phyloP scores from a whole-genome alignment of 768 basidiomycete species.

The Cyclocybe cylindracea region DNA sequence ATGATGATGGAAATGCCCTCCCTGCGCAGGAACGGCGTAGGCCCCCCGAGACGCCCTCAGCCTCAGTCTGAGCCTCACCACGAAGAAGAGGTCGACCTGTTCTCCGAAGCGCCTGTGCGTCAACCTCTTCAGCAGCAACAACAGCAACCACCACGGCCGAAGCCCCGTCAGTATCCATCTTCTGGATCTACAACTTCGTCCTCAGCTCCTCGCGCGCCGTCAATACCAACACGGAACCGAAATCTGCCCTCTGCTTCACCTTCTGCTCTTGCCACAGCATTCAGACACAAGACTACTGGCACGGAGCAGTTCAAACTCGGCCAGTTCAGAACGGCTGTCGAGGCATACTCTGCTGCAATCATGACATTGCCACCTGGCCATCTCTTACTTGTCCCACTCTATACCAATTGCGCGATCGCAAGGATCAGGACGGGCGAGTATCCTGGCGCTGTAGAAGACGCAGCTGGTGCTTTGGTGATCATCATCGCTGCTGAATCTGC shows the following conservation, averaged over 20 bases:
- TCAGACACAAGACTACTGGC: slow-evolving; percentile 64
- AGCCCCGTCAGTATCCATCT: slow-evolving; percentile 20
- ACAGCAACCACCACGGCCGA: neutral
- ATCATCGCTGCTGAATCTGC: slow-evolving; percentile 35
- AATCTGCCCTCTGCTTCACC: slow-evolving; percentile 45
- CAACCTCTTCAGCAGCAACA: neutral
- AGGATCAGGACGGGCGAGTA: slow-evolving; percentile 79
- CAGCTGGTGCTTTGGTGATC: slow-evolving; percentile 56
- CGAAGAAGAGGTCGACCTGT: slow-evolving; percentile 28
- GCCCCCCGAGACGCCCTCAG: neutral
- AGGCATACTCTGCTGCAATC: slow-evolving; percentile 74
- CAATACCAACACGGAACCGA: slow-evolving; percentile 23
- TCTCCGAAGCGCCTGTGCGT: slow-evolving; percentile 14
- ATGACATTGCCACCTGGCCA: slow-evolving; percentile 65
- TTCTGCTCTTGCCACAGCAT: slow-evolving; percentile 50
- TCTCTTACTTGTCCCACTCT: slow-evolving; percentile 67
- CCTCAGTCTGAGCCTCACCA: slow-evolving; percentile 5
- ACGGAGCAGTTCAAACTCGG: slow-evolving; percentile 89
- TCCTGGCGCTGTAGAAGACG: slow-evolving; percentile 65
- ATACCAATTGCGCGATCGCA: slow-evolving; percentile 84
- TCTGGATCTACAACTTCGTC: slow-evolving; percentile 34
- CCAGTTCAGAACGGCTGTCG: slow-evolving; percentile 78
- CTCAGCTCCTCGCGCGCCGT: slow-evolving; percentile 33
- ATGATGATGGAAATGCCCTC: slow-evolving; percentile 15
- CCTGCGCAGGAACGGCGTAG: neutral